These are phyloP conservation scores for Cephaloascus albidus DNA, from an alignment of 805 yeast species.

Conservation along the genomic window DNA sequence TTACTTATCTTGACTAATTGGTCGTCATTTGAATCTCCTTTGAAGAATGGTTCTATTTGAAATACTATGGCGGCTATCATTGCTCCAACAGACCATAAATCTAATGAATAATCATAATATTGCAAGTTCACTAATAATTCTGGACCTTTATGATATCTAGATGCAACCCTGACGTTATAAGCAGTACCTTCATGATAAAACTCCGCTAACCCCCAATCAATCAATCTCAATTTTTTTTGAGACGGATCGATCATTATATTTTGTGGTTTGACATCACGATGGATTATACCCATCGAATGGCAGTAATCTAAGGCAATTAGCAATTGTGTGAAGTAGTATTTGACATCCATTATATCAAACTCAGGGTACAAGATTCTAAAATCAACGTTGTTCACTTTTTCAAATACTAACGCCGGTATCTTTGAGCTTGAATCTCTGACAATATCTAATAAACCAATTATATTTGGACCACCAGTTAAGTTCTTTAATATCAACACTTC, in stretches of 20 bases:
- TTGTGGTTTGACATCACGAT: constrained; percentile 92
- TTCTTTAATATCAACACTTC: constrained; percentile 85
- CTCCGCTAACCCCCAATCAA: constrained; percentile 96
- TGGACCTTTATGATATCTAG: constrained; percentile 90
- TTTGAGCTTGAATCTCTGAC: constrained; percentile 73
- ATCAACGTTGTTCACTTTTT: constrained; percentile 74
- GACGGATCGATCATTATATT: constrained; percentile 90
- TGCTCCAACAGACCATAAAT: constrained; percentile 91
- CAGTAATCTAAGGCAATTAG: constrained; percentile 80
- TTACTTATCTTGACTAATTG: constrained; percentile 85
- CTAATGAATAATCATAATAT: constrained; percentile 85
- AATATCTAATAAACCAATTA: constrained; percentile 67
- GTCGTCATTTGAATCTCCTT: constrained; percentile 85
- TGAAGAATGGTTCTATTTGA: constrained; percentile 86
- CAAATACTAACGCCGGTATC: constrained; percentile 84
- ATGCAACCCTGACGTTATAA: constrained; percentile 89
- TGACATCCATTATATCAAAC: constrained; percentile 65
- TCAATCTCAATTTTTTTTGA: constrained; percentile 59
- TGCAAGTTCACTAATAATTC: constrained; percentile 80
- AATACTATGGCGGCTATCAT: constrained; percentile 87
- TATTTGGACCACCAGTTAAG: constrained; percentile 76
- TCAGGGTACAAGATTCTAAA: constrained; percentile 75
- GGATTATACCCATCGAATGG: constrained; percentile 94
- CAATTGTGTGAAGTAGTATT: constrained; percentile 74
- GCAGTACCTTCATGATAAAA: constrained; percentile 85